Percentiles rank a stretch among this genome's conserved stretches.
Evolutionary conservation across 148 eudicot species (phyloP).

Genomic region (Oxyria digyna): DNA sequence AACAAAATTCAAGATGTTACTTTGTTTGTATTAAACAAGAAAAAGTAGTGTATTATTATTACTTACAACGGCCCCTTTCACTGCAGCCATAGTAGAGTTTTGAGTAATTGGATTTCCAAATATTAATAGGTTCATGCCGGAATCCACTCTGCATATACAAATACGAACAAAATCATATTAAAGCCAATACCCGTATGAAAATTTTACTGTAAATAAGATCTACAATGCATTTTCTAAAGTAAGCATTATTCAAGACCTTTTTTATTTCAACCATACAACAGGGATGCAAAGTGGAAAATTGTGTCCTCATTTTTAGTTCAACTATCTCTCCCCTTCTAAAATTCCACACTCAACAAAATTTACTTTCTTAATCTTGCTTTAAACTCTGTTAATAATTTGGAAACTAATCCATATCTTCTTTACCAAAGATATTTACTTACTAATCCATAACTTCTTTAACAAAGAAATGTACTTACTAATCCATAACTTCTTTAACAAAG

Average conservation of each 20-base stretch:
- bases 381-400: neutral
- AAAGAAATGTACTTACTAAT: no score
- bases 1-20: neutral
- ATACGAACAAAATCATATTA: neutral
- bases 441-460: no score
- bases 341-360: neutral
- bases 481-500: no score
- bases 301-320: neutral
- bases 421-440: no score
- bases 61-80: slow-evolving; percentile 81
- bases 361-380: neutral
- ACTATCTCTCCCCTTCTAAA: neutral
- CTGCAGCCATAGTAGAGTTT: slow-evolving; percentile 80
- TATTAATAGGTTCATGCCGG: slow-evolving; percentile 53
- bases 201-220: neutral
- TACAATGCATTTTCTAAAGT: neutral
- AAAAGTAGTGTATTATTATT: neutral
- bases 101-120: slow-evolving; percentile 80
- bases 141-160: slow-evolving; percentile 31
- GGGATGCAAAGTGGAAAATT: neutral
- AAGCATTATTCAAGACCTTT: neutral
- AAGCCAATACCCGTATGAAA: neutral
- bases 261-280: neutral
- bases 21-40: neutral
- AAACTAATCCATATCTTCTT: no score